Evolutionary conservation across 306 rosid genomes (phyloP), one percentile per base, ranked within the genome.

Genomic region (Quercus aquifolioides): DNA sequence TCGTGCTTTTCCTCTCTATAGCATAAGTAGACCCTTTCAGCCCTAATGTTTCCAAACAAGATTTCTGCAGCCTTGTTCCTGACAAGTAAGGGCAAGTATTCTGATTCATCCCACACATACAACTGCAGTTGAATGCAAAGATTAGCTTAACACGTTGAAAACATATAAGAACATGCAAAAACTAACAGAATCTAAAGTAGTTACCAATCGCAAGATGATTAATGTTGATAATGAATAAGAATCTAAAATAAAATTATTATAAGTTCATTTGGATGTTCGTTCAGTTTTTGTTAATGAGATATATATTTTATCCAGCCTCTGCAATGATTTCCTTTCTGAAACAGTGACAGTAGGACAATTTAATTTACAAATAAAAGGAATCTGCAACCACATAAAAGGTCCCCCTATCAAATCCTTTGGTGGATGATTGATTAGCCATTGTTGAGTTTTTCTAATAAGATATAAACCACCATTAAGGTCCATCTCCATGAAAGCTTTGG

Each of bases 41-140:
- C 98, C 83, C 80, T 89, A 78, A 92, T 81, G 83, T 91, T 94
- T 55, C 94, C 97, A 79, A 92, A 94, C 89, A 94, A 86, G 73
- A 91, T 84, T 71, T 91, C 97, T 43, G 97, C 97, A 0, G 91
- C 97, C 77, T 70, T 89, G 85, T 92, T 91, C 87, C 69, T 91
- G 55, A 94, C 92, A 0, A 92, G 90, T 78, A 90, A 71, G 2
- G 93, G 93, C 68, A 90, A 74, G 76, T 83, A 88, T 57, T 88
- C 90, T 7, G 93, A 89, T 73, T 88, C 92, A 38, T 94, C 97
- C 97, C 97, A 94, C 33, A 91, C 76, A 74, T 89, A 92, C 57
- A 94, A 72, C 94, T 94, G 88, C 84, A 76, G 62, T 71, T 80
- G 69, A 20, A 52, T 64, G 81, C 71, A 74, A 31, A 77, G 73